phyloP scores from a whole-genome alignment of 108 stramenopile genomes.

The Schizochytrium sp. region DNA sequence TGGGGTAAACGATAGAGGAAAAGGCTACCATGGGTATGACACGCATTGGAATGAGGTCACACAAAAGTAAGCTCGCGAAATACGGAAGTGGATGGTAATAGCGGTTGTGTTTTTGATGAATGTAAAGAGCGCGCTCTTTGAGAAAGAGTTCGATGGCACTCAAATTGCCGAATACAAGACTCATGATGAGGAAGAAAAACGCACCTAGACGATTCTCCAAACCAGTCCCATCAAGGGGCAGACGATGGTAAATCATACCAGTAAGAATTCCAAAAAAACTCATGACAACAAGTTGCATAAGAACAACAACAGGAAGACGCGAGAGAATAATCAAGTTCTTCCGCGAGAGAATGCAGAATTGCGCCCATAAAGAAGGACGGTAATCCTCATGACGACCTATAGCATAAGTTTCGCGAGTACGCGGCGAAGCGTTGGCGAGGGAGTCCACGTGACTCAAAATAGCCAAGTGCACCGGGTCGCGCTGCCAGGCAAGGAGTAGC shows the following conservation, averaged over 20 bases:
- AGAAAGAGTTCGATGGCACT: slow-evolving; percentile 43
- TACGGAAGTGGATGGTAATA: neutral
- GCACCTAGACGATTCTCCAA: neutral
- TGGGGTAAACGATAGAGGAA: slow-evolving; percentile 28
- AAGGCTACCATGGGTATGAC: slow-evolving; percentile 16
- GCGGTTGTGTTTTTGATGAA: slow-evolving; percentile 12
- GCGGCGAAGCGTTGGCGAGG: neutral
- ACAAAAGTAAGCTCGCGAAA: neutral
- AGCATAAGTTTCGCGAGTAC: slow-evolving; percentile 19
- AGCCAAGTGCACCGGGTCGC: slow-evolving; percentile 1
- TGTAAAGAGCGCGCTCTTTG: slow-evolving; percentile 1
- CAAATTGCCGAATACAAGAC: neutral
- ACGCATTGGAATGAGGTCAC: slow-evolving; percentile 7
- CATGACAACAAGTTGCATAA: slow-evolving; percentile 29
- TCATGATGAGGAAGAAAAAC: slow-evolving; percentile 22
- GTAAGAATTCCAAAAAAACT: slow-evolving; percentile 19
- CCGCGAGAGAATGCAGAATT: slow-evolving; percentile 21
- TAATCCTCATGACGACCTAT: neutral
- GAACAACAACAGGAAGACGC: slow-evolving; percentile 18
- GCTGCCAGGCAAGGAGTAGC: slow-evolving; percentile 30
- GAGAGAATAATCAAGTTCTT: neutral
- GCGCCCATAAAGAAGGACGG: neutral
- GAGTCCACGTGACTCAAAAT: slow-evolving; percentile 18
- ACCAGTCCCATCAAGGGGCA: neutral
- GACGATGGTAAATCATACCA: neutral